Evolutionary conservation across 2,329 filamentous ascomycete species (phyloP).

Genomic region (Clathrospora elynae): DNA sequence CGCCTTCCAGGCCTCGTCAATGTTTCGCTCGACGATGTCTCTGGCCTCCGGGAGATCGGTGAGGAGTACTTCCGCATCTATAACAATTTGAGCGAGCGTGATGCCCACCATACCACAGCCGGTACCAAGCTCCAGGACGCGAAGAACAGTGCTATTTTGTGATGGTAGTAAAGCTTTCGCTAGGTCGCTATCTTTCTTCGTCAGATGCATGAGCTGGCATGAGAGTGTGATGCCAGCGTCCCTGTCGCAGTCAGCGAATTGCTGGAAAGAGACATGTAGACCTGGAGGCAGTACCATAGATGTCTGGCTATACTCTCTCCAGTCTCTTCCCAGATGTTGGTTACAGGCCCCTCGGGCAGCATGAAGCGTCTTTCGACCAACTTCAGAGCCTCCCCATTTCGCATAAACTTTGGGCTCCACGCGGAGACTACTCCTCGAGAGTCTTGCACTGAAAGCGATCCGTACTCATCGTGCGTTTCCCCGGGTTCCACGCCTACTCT

Average conservation of each 20-base stretch:
- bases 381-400: slow-evolving; percentile 53
- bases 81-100: slow-evolving; percentile 61
- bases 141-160: slow-evolving; percentile 23
- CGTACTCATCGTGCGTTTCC: slow-evolving; percentile 35
- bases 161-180: slow-evolving; percentile 10
- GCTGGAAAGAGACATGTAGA: not conserved
- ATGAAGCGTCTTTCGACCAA: slow-evolving; percentile 62
- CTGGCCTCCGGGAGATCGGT: slow-evolving; percentile 70
- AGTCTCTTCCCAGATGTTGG: slow-evolving; percentile 69
- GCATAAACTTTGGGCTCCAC: slow-evolving; percentile 58
- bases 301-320: slow-evolving; percentile 75
- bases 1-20: slow-evolving; percentile 52
- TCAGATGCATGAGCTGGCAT: slow-evolving; percentile 56
- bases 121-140: slow-evolving; percentile 67
- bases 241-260: slow-evolving; percentile 39
- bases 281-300: slow-evolving; percentile 61
- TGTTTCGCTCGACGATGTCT: slow-evolving; percentile 64
- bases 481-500: slow-evolving; percentile 47
- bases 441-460: slow-evolving; percentile 30
- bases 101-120: slow-evolving; percentile 72
- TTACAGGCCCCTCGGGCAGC: slow-evolving; percentile 46
- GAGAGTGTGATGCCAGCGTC: slow-evolving; percentile 65
- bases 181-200: slow-evolving; percentile 28
- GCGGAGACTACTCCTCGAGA: slow-evolving; percentile 60
- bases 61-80: slow-evolving; percentile 60